Evolutionary conservation across 176 grass and related monocot species (phyloP).

Genomic region (Triticum monococcum): DNA sequence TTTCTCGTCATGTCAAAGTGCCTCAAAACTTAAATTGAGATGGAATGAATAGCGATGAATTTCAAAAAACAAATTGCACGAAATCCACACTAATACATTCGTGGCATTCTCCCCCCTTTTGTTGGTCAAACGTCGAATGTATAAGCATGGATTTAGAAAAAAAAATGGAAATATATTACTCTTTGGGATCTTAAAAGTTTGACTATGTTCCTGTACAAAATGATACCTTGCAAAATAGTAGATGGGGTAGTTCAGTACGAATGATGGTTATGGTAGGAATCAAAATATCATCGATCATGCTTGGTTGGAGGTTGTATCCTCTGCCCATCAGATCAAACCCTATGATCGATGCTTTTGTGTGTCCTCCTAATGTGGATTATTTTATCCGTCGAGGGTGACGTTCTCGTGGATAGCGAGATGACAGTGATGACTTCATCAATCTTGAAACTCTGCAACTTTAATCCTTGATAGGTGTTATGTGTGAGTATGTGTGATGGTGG

Average conservation of each 20-base stretch:
- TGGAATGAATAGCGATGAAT: neutral
- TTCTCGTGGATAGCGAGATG: too few species aligned
- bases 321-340: neutral
- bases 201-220: neutral
- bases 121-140: neutral
- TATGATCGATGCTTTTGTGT: neutral
- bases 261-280: neutral
- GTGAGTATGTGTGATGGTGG: too few species aligned
- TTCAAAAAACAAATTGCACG: too few species aligned
- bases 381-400: too few species aligned
- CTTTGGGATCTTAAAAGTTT: neutral
- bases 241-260: neutral
- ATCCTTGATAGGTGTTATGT: too few species aligned
- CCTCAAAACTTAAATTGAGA: neutral
- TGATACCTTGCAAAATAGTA: neutral
- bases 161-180: neutral
- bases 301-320: neutral
- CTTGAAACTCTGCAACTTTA: too few species aligned
- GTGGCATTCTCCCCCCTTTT: neutral
- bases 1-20: neutral
- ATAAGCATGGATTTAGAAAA: neutral
- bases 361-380: neutral
- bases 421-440: too few species aligned
- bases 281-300: neutral
- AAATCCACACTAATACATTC: neutral